Evolutionary conservation across 1,284 basidiomycete species (phyloP), one percentile per base, ranked within the genome.

Genomic region (Microbotryomycetes sp.): DNA sequence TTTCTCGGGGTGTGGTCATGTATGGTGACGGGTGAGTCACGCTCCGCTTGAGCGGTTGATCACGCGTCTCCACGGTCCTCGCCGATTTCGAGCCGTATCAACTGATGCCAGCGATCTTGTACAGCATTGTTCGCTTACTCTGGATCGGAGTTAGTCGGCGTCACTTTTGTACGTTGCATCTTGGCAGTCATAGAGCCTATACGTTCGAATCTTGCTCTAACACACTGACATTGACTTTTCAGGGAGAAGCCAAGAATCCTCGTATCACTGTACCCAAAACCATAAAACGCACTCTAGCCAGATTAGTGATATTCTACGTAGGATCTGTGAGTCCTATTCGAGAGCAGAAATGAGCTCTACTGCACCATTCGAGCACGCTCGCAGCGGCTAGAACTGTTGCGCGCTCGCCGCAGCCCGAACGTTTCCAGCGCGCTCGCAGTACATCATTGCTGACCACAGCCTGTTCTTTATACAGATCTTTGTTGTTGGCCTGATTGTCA

Each of bases 111-210:
- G n/a, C n/a, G n/a, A n/a, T n/a, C n/a, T n/a, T n/a, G n/a, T n/a
- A n/a, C n/a, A n/a, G n/a, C n/a, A 29, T 12, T 46, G 19, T 46
- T 89, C 32, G 23, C 47, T 4, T 22, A 31, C 56, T 25, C 52
- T 49, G 76, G 84, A 48, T 89, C 88, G 6, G 90, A 93, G 76
- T 86, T 92, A 65, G 87, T 92, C 45, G 89, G 88, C 42, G 84
- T 92, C 75, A 81, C 89, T 59, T 88, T 88, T 45, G 86, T 60
- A 46, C 30, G 19, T 47, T 5, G 3, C n/a, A 28, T 29, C 6
- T 22, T 30, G 12, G 15, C n/a, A 6, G 22, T 31, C 5, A 5
- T 16, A 16, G 48, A 5, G 26, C 15, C 26, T 52, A 5, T 9
- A 4, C 26, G n/a, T 30, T 4, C 9, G 26, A 28, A 19, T 52